Conservation (phyloP, 2,329 filamentous ascomycete species). For the Diaporthe sp. region DNA sequence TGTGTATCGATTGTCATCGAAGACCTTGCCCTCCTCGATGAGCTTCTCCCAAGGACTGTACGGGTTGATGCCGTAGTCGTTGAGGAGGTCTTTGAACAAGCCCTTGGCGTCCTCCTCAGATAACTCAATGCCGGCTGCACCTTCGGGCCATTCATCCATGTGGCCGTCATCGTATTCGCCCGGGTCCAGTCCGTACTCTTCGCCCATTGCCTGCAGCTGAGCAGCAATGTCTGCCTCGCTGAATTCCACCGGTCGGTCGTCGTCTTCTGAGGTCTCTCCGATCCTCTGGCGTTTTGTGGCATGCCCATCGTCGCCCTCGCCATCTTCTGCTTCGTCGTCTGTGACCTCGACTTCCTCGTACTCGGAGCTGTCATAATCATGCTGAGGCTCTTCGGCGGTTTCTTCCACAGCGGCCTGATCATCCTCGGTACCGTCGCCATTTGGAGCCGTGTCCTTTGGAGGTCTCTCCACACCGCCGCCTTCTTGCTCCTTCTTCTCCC, state of each 20-base stretch:
- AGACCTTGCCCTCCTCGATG: conserved; percentile 83
- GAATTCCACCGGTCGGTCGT: conserved; percentile 77
- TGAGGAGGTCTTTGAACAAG: conserved; percentile 87
- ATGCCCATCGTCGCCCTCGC: conserved; percentile 62
- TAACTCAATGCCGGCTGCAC: conserved; percentile 77
- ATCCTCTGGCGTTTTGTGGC: conserved; percentile 64
- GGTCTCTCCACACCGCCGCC: conserved; percentile 35
- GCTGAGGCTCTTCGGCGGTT: conserved; percentile 58
- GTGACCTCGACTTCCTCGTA: conserved; percentile 84
- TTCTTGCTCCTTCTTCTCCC: conserved; percentile 40
- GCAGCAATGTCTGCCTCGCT: conserved; percentile 95
- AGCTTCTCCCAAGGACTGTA: conserved; percentile 94
- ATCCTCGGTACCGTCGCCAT: conserved; percentile 48
- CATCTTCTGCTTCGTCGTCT: conserved; percentile 68
- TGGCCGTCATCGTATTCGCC: conserved; percentile 81
- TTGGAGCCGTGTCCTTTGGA: conserved; percentile 9
- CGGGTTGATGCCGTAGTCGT: conserved; percentile 86
- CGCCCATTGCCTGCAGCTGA: conserved; percentile 90
- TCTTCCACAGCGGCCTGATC: conserved; percentile 50
- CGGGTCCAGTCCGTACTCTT: conserved; percentile 83
- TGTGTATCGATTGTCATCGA: conserved; percentile 90
- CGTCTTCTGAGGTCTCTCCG: conserved; percentile 56
- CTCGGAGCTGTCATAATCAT: conserved; percentile 74
- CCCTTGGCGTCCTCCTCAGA: conserved; percentile 82
- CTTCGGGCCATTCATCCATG: conserved; percentile 76